phyloP scores from a whole-genome alignment of 1,284 basidiomycete genomes.

The Pyrrhoderma lamaoense region DNA sequence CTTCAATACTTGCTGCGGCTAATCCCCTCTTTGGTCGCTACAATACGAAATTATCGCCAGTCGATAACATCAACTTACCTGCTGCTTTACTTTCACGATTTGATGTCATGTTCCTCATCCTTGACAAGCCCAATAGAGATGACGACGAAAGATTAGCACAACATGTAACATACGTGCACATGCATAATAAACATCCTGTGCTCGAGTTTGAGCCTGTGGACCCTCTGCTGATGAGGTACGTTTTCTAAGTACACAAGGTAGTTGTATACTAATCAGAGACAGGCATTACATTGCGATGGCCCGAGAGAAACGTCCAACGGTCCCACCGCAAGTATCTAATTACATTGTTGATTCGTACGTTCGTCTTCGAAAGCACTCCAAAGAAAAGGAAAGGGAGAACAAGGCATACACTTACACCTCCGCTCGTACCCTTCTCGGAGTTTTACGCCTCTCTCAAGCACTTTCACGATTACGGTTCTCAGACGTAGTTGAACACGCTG shows the following conservation, averaged over 20 bases:
- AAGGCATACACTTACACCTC: slow-evolving; percentile 93
- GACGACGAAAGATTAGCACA: slow-evolving; percentile 95
- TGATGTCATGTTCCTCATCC: slow-evolving; percentile 93
- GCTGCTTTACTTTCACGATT: slow-evolving; percentile 95
- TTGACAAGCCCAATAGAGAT: slow-evolving; percentile 91
- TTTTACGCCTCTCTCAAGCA: slow-evolving; percentile 91
- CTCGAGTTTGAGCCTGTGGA: slow-evolving; percentile 81
- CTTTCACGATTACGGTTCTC: slow-evolving; percentile 87
- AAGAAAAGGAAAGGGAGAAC: slow-evolving; percentile 86
- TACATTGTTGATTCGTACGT: slow-evolving; percentile 97
- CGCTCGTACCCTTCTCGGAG: slow-evolving; percentile 91
- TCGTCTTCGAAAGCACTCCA: slow-evolving; percentile 85
- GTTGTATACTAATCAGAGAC: slow-evolving; percentile 14
- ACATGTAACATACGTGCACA: slow-evolving; percentile 97
- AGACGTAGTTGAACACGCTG: slow-evolving; percentile 70
- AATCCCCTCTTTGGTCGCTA: slow-evolving; percentile 98
- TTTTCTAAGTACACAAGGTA: slow-evolving; percentile 17
- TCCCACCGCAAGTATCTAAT: slow-evolving; percentile 81
- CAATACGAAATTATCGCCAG: slow-evolving; percentile 94
- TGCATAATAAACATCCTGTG: slow-evolving; percentile 87
- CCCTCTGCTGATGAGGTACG: slow-evolving; percentile 80
- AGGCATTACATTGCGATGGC: slow-evolving; percentile 96
- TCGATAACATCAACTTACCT: slow-evolving; percentile 99
- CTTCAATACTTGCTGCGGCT: slow-evolving; percentile 95
- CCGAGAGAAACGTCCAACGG: slow-evolving; percentile 82